phyloP scores from a whole-genome alignment of 2,329 filamentous ascomycete genomes.

The Blastomyces parvus region DNA sequence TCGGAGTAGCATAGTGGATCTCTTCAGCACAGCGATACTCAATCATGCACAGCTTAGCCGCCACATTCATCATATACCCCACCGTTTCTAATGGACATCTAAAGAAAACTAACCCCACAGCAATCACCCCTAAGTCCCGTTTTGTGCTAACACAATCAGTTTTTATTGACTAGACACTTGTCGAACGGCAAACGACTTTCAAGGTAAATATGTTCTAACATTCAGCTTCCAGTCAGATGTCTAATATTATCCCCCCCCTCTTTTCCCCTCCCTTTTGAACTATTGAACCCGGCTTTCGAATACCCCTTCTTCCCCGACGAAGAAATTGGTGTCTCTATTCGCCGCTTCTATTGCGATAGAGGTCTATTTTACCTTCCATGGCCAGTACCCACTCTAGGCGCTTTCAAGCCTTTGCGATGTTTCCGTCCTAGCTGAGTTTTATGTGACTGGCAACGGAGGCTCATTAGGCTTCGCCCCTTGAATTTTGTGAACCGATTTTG shows the following conservation, averaged over 20 bases:
- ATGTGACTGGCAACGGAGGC: background rate
- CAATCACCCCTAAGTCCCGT: background rate
- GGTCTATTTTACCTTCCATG: background rate
- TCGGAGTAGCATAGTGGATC: background rate
- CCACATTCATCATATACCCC: background rate
- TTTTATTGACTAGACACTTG: background rate
- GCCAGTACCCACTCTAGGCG: background rate
- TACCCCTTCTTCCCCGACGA: background rate
- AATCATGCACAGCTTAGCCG: background rate
- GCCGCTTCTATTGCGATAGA: background rate
- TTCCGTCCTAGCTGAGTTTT: background rate
- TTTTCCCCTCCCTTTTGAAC: too few relatives aligned
- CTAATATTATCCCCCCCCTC: background rate
- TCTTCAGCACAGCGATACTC: background rate
- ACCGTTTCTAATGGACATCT: background rate
- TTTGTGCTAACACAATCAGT: slow-evolving; percentile 4
- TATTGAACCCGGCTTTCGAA: background rate
- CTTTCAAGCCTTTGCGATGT: background rate
- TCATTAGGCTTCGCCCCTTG: background rate
- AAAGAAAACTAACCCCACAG: background rate
- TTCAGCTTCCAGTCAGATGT: background rate
- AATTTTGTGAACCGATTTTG: background rate
- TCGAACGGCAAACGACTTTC: background rate
- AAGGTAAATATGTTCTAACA: slow-evolving; percentile 1
- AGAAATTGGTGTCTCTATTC: background rate